Base-by-base conservation (phyloP, 352 stramenopile genomes). In the Globisporangium canariense region DNA sequence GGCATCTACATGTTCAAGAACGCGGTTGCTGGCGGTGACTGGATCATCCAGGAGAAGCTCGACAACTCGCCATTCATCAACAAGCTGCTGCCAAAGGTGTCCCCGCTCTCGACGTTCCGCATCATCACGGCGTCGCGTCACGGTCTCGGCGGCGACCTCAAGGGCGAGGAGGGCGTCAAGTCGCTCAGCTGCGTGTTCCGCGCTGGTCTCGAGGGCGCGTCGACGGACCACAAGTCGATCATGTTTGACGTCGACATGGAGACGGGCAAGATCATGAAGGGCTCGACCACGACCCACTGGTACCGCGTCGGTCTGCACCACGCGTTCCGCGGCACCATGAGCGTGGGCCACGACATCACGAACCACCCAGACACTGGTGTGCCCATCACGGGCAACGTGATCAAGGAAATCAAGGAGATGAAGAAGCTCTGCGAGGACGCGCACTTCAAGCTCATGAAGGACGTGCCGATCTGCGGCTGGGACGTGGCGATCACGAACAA, bases 1-100 rank as follows among this genome's bases (percentile, higher is more conserved):
- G 97, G 97, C 55, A 98, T 99, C 67, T 93, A 93, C 73, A 98
- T 99, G 65, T 99, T 98, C 74, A 94, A 97, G 66, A 99, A 99
- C 82, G 97, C 97, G 0, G 86, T 94, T 1, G 76, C 83, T 25
- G 97, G 96, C 25, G 97, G 97, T 40, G 85, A 93, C 73, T 96
- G 84, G 81, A 99, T 99, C 62, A 98, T 99, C 68, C 97, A 99
- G 71, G 95, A 99, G 70, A 90, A 93, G 60, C 83, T 98, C 11
- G 79, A 93, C 45, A 99, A 99, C 76, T 85, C 86, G 36, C 86
- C 85, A 13, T 98, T 95, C 77, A 78, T 99, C 18, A 88, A 83
- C 46, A 90, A 84, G 45, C 73, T 99, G 54, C 74, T 99, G 30
- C 97, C 97, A 3, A 66, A 83, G 28, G 88, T 98, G 56, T 94